A percentile compares a stretch with the other conserved stretches of the same genome.
phyloP scores from a whole-genome alignment of 805 yeast genomes.

The Sugiyamaella valdiviana region DNA sequence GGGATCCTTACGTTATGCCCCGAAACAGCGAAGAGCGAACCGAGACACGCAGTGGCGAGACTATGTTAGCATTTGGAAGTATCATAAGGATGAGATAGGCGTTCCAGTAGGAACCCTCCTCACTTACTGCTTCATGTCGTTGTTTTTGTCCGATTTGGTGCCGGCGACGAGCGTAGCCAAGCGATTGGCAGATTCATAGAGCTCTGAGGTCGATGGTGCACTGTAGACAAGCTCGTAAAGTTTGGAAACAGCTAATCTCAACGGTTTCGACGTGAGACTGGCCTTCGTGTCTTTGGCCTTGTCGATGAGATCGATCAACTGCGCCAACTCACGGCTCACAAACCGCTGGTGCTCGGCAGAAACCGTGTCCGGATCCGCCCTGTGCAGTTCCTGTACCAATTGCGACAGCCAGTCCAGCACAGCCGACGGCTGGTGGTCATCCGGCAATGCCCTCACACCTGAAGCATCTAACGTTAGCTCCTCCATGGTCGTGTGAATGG shows the following conservation, averaged over 20 bases:
- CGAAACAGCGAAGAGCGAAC: slow-evolving; percentile 24
- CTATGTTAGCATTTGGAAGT: slow-evolving; percentile 9
- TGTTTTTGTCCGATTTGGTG: slow-evolving; percentile 26
- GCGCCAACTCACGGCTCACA: slow-evolving; percentile 9
- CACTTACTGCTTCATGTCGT: slow-evolving; percentile 27
- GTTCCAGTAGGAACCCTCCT: no score
- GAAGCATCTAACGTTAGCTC: slow-evolving; percentile 10
- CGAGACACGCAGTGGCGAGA: slow-evolving; percentile 22
- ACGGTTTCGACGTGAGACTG: slow-evolving; percentile 12
- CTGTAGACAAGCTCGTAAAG: slow-evolving; percentile 12
- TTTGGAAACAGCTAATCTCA: slow-evolving; percentile 15
- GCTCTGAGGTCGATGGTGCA: slow-evolving; percentile 7
- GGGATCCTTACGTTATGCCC: slow-evolving; percentile 25
- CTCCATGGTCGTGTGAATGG: neutral
- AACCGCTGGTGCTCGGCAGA: slow-evolving; percentile 15
- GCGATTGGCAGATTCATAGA: slow-evolving; percentile 27
- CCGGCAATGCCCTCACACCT: slow-evolving; percentile 11
- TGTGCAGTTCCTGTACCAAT: slow-evolving; percentile 2
- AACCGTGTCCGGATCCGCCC: slow-evolving; percentile 1
- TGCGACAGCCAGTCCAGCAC: slow-evolving; percentile 16
- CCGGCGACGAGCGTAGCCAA: slow-evolving; percentile 18
- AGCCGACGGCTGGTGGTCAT: slow-evolving; percentile 16
- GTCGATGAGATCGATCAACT: slow-evolving; percentile 12
- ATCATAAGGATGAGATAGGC: no score
- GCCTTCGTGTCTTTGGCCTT: slow-evolving; percentile 12